Base-by-base conservation (phyloP, 2,329 filamentous ascomycete species). In the Pyrenochaeta sp. region DNA sequence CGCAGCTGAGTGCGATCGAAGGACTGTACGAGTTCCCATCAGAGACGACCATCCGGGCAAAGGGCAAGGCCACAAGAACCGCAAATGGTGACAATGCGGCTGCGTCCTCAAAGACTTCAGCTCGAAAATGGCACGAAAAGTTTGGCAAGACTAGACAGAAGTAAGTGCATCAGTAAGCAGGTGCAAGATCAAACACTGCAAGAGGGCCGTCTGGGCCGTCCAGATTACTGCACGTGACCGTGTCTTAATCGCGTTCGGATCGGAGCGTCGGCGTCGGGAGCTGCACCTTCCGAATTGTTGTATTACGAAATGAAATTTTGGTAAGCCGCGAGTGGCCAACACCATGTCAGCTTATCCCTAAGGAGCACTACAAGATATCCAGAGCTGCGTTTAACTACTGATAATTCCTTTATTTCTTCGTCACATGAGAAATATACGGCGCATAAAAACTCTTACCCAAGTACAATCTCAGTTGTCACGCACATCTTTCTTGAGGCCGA, bases 81-180 rank as follows among this genome's bases (percentile, higher is more conserved):
- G 30, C 55, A 7, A 56, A 23, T 15, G 37, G 40, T 31, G 51
- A 55, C 21, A 45, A 40, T 35, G 37, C 52, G 14, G 40, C 49
- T 23, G 40, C 55, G 30, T 58, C 64, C n/a, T 47, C 62, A 6
- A 69, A 71, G 45, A 60, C 66, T 7, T 68, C 66, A 43, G 66
- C 67, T 27, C 67, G 74, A n/a, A 77, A 75, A 56, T 77, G 74
- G 74, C 74, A 77, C 52, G 74, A 76, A 42, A 76, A 68, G 54
- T 74, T 77, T 47, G 73, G 63, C 30, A 72, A 69, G 54, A 68
- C 67, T 7, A 65, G 73, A 37, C 70, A 71, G 36, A 66, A 63
- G 49, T 72, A 45, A 69, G 33, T 7, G 40, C 23, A 30, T 18
- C 17, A 14, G 27, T 33, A 18, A 39, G n/a, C 35, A 2, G 4